phyloP scores from a whole-genome alignment of 106 monocot genomes.

The Dendrobium chrysotoxum region DNA sequence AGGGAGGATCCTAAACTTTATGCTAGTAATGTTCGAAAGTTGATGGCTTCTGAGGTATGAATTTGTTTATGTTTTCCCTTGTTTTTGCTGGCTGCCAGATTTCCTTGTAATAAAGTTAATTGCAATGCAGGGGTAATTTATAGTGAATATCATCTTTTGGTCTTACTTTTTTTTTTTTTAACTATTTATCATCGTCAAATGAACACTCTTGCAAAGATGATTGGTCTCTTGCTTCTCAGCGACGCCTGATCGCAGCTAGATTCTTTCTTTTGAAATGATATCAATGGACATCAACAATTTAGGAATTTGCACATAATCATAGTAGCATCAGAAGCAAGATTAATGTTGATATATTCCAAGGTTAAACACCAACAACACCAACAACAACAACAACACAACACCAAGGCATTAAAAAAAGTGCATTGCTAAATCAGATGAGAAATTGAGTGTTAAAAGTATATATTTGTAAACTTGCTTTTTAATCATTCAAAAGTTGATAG shows the following conservation, averaged over 20 bases:
- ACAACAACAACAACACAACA: too few relatives aligned
- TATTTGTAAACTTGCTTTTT: too few relatives aligned
- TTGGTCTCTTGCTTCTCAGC: neutral
- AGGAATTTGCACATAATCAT: too few relatives aligned
- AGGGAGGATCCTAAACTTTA: conserved; percentile 82
- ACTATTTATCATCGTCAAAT: neutral
- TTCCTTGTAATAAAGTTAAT: neutral
- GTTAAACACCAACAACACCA: too few relatives aligned
- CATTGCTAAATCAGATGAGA: too few relatives aligned
- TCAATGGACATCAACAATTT: too few relatives aligned
- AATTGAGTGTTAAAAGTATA: too few relatives aligned
- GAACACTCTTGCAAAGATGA: neutral
- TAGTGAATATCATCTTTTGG: neutral
- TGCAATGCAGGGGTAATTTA: neutral
- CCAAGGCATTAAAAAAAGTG: too few relatives aligned
- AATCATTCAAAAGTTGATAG: too few relatives aligned
- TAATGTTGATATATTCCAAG: too few relatives aligned
- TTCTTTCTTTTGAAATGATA: too few relatives aligned
- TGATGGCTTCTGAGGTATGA: conserved; percentile 83
- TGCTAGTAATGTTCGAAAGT: conserved; percentile 72
- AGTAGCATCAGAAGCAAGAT: too few relatives aligned
- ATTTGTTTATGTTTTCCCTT: neutral
- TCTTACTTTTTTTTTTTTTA: neutral
- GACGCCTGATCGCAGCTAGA: neutral
- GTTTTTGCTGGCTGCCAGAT: neutral